Evolutionary conservation across 208 protist species (phyloP).

Genomic region (Leishmania martiniquensis): DNA sequence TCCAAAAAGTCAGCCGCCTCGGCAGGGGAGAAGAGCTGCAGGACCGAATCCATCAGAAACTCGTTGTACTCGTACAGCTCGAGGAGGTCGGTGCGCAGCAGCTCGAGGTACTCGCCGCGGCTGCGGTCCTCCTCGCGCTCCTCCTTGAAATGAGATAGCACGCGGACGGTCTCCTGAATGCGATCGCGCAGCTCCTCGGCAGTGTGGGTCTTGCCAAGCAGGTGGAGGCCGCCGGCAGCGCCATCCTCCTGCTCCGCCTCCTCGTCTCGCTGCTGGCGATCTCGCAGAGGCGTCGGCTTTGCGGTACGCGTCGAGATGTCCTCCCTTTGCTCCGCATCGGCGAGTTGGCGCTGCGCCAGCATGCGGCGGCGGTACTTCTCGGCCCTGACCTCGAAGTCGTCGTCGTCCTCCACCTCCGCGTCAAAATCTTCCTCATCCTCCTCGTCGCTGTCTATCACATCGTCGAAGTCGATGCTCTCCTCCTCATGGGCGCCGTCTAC

Average conservation of each 20-base stretch:
- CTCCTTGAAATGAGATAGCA: conserved; percentile 94
- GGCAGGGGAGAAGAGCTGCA: conserved; percentile 94
- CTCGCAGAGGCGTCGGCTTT: conserved; percentile 56
- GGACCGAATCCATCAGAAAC: conserved; percentile 93
- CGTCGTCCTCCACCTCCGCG: conserved; percentile 57
- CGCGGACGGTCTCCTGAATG: conserved; percentile 90
- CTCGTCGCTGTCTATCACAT: conserved; percentile 43
- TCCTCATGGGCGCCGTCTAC: conserved; percentile 12
- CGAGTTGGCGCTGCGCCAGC: conserved; percentile 60
- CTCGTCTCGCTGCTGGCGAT: conserved; percentile 45
- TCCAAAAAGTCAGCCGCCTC: conserved; percentile 97
- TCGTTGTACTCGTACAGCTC: conserved; percentile 97
- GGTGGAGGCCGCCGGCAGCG: conserved; percentile 23
- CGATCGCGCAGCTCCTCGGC: conserved; percentile 85
- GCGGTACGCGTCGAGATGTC: conserved; percentile 55
- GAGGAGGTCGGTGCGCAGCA: conserved; percentile 92
- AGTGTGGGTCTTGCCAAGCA: conserved; percentile 68
- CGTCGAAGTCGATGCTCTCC: conserved; percentile 60
- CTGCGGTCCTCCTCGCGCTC: conserved; percentile 84
- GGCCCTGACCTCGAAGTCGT: conserved; percentile 88
- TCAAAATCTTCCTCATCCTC: conserved; percentile 55
- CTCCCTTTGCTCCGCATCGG: conserved; percentile 64
- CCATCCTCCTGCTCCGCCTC: conserved; percentile 8
- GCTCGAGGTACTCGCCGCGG: conserved; percentile 93
- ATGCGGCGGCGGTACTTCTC: conserved; percentile 73